Conservation (phyloP, 2,329 filamentous ascomycete genomes). For the Fusarium globosum region DNA sequence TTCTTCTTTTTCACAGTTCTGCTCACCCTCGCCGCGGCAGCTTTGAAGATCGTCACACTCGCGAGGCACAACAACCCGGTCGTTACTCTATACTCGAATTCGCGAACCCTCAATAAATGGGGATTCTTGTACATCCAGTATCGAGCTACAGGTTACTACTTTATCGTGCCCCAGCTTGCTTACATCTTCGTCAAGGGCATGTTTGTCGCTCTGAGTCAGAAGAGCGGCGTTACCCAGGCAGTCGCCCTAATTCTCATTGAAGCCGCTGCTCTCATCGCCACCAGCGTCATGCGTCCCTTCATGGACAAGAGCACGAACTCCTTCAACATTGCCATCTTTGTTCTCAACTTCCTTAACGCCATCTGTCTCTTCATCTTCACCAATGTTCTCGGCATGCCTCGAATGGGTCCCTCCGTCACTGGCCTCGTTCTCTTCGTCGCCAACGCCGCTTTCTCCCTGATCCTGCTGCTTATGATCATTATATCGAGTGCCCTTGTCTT, state of each 20-base stretch:
- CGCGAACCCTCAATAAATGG: slow-evolving; percentile 93
- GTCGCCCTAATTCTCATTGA: slow-evolving; percentile 87
- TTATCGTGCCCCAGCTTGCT: slow-evolving; percentile 80
- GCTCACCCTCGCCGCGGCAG: slow-evolving; percentile 81
- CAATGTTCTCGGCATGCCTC: slow-evolving; percentile 83
- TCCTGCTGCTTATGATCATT: slow-evolving; percentile 82
- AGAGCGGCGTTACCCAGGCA: slow-evolving; percentile 78
- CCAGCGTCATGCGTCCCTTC: slow-evolving; percentile 86
- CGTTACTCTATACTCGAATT: slow-evolving; percentile 95
- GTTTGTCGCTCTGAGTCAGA: slow-evolving; percentile 86
- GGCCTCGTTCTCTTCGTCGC: slow-evolving; percentile 89
- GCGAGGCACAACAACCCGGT: slow-evolving; percentile 96
- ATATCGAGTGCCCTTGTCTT: slow-evolving; percentile 73
- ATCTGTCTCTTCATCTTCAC: slow-evolving; percentile 92
- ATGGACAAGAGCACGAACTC: slow-evolving; percentile 99
- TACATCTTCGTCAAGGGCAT: slow-evolving; percentile 88
- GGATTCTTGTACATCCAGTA: slow-evolving; percentile 98
- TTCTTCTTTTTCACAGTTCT: slow-evolving; percentile 88
- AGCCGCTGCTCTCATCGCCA: slow-evolving; percentile 77
- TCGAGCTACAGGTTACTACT: slow-evolving; percentile 95
- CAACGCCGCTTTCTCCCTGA: slow-evolving; percentile 85
- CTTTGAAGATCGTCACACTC: slow-evolving; percentile 89
- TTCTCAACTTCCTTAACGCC: slow-evolving; percentile 89
- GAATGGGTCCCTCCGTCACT: slow-evolving; percentile 85
- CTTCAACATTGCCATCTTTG: slow-evolving; percentile 93